Base-by-base conservation (phyloP, 768 basidiomycete species). In the Scleroderma bovista region DNA sequence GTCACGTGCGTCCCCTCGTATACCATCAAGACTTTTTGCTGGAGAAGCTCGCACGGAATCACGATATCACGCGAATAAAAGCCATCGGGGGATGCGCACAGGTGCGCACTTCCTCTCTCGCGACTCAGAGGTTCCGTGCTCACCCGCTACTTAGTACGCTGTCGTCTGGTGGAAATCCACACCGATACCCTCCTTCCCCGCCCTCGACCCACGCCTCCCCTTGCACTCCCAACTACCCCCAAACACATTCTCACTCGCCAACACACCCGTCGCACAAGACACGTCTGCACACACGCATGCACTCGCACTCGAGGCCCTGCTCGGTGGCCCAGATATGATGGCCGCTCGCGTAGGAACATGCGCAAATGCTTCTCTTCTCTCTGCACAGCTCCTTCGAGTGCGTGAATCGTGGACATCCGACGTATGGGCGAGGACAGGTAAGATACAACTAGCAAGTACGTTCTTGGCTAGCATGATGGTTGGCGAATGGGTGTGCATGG, bases 131-230 rank as follows among this genome's bases (percentile, higher is more conserved):
- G 26, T 39, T 11, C 46, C 46, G 48, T 48, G 43, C 46, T 51
- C 51, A 42, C 44, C 48, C 7, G 13, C 13, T 26, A 41, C 24
- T 36, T 51, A 73, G 81, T 82, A 85, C 61, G 86, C 87, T 3
- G 72, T 89, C 17, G 88, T 92, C 36, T 91, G 88, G 86, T 91
- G 88, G 87, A 88, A 88, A 68, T 82, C 86, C 1, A 84, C 82
- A 8, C 78, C 87, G 10, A 77, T 87, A 12, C 81, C 83, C 13
- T 82, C 81, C 8, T 73, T 92, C 47, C 85, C 86, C 20, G 77
- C 81, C 16, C 72, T 91, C 44, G 86, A 89, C 60, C 80, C 88
- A 2, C 78, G 80, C 55, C 65, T 80, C n/a, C 80, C 84, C 0
- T 68, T 91, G 7, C 79, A 86, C 57, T 69, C 77, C 1, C 88